Evolutionary conservation across 352 stramenopile genomes (phyloP).

Genomic region (Thalassiosira livingstoniorum): DNA sequence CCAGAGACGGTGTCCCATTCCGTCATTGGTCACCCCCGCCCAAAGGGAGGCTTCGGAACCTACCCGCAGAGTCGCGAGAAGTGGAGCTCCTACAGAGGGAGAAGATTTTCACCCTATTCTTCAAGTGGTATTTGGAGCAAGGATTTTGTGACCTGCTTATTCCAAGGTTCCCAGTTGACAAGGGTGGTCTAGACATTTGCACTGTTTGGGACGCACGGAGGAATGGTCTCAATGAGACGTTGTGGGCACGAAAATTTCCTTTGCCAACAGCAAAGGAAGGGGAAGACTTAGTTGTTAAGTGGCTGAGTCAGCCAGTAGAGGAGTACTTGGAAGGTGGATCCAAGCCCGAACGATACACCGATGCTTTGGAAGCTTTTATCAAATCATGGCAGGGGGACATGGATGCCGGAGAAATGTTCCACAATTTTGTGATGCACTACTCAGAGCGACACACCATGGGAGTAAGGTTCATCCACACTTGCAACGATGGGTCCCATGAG

Average conservation of each 20-base stretch:
- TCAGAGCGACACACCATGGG: not conserved
- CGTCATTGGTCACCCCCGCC: slow-evolving; percentile 20
- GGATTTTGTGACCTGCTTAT: slow-evolving; percentile 36
- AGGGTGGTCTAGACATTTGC: slow-evolving; percentile 39
- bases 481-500: not conserved
- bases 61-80: not conserved
- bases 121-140: slow-evolving; percentile 33
- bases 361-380: slow-evolving; percentile 18
- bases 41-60: slow-evolving; percentile 13
- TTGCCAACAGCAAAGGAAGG: slow-evolving; percentile 20
- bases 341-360: slow-evolving; percentile 24
- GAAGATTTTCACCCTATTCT: slow-evolving; percentile 45
- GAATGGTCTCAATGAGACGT: slow-evolving; percentile 39
- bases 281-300: slow-evolving; percentile 44
- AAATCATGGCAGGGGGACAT: slow-evolving; percentile 40
- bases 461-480: not conserved
- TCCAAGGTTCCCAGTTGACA: slow-evolving; percentile 54
- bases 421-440: not conserved
- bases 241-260: slow-evolving; percentile 31
- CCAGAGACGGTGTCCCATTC: slow-evolving; percentile 32
- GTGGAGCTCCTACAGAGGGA: slow-evolving; percentile 14
- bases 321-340: slow-evolving; percentile 15
- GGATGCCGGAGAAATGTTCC: slow-evolving; percentile 67
- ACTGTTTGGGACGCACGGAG: slow-evolving; percentile 32
- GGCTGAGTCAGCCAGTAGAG: slow-evolving; percentile 26